These are phyloP conservation scores for Pleurotus djamor DNA, from an alignment of 768 basidiomycete species.

Conservation along the genomic window DNA sequence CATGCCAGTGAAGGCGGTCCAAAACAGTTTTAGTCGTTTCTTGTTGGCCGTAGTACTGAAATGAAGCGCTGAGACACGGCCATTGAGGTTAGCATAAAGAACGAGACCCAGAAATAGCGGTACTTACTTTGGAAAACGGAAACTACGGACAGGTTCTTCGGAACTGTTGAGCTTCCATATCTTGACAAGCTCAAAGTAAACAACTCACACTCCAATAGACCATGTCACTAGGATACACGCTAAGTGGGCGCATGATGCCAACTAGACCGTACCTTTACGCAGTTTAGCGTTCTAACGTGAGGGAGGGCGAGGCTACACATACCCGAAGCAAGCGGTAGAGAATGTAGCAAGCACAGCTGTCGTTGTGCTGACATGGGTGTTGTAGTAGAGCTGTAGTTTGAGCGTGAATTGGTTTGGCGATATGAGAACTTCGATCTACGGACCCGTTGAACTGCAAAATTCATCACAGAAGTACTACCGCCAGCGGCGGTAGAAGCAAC, in stretches of 20 bases:
- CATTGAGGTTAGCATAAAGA: not conserved
- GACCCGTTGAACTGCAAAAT: constrained; percentile 62
- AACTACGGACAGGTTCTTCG: constrained; percentile 52
- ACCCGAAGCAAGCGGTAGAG: constrained; percentile 64
- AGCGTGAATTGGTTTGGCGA: not conserved
- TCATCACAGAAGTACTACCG: constrained; percentile 52
- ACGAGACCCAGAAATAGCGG: not conserved
- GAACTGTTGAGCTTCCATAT: not conserved
- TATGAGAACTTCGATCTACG: constrained; percentile 3
- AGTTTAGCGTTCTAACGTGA: not conserved
- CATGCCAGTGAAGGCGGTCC: constrained; percentile 48
- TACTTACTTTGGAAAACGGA: constrained; percentile 54
- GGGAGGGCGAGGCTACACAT: constrained; percentile 8
- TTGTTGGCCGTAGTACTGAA: constrained; percentile 39
- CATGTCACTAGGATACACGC: constrained; percentile 62
- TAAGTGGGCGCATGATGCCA: constrained; percentile 55
- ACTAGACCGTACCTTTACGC: constrained; percentile 53
- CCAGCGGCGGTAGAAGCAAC: constrained; percentile 55
- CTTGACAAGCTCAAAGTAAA: not conserved
- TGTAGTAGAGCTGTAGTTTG: constrained; percentile 48
- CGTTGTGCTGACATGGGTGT: constrained; percentile 48
- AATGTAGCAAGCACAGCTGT: constrained; percentile 62
- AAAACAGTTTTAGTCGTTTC: constrained; percentile 52
- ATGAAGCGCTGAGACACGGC: constrained; percentile 38
- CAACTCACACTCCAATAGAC: constrained; percentile 55